These are phyloP conservation scores for Eleusine coracana DNA, from an alignment of 176 grass and related monocot genomes.

Conservation along the genomic window DNA sequence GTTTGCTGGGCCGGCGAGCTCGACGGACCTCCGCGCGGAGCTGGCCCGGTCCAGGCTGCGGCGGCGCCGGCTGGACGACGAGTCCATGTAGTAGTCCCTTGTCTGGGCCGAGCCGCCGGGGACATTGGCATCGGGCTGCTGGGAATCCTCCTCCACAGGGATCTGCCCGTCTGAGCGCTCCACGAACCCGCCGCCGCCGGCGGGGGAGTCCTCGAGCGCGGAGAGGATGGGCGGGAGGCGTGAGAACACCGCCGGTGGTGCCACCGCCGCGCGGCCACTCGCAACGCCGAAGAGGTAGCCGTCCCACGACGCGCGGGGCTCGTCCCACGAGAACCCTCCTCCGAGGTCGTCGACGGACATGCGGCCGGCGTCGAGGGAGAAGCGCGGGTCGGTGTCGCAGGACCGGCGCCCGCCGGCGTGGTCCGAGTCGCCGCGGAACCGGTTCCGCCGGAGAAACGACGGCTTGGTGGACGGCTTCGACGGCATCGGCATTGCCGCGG, in stretches of 20 bases:
- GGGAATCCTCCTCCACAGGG: slow-evolving; percentile 71
- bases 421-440: slow-evolving; percentile 47
- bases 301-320: slow-evolving; percentile 96
- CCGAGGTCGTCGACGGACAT: slow-evolving; percentile 86
- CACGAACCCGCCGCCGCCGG: slow-evolving; percentile 36
- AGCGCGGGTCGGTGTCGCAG: slow-evolving; percentile 91
- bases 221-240: slow-evolving; percentile 89
- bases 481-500: slow-evolving; percentile 43
- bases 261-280: slow-evolving; percentile 6
- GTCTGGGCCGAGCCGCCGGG: slow-evolving; percentile 77
- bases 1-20: slow-evolving; percentile 13
- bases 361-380: slow-evolving; percentile 80
- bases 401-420: slow-evolving; percentile 68
- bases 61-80: slow-evolving; percentile 54
- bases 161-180: slow-evolving; percentile 85
- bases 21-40: slow-evolving; percentile 64
- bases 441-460: slow-evolving; percentile 49
- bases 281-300: slow-evolving; percentile 76
- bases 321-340: slow-evolving; percentile 64
- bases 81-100: slow-evolving; percentile 82
- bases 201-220: slow-evolving; percentile 73
- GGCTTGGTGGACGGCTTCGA: slow-evolving; percentile 54
- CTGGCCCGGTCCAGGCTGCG: slow-evolving; percentile 76
- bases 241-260: slow-evolving; percentile 20
- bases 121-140: slow-evolving; percentile 4